phyloP scores from a whole-genome alignment of 441 rosid genomes.

The Heliophila coronopifolia region DNA sequence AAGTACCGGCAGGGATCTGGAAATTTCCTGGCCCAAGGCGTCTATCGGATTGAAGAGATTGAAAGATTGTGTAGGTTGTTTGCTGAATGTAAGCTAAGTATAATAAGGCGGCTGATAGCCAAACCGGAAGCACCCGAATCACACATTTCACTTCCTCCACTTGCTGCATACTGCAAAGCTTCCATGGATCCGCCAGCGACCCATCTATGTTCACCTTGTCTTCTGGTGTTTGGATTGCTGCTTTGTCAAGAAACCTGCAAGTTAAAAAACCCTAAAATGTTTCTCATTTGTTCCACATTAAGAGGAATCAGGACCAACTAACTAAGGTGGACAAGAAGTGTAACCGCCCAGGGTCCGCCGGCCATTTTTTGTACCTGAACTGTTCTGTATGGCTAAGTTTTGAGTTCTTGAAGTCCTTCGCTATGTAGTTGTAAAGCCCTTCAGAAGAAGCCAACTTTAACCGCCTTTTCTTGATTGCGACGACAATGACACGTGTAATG shows the following conservation, averaged over 20 bases:
- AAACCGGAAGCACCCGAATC: constrained; percentile 52
- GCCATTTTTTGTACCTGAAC: no score
- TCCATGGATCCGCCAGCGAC: constrained; percentile 45
- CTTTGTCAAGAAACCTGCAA: constrained; percentile 56
- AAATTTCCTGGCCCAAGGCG: constrained; percentile 33
- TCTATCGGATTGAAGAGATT: constrained; percentile 59
- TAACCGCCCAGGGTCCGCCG: no score
- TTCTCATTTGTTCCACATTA: background rate
- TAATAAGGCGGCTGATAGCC: constrained; percentile 44
- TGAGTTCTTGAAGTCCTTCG: constrained; percentile 39
- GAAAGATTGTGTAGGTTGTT: constrained; percentile 51
- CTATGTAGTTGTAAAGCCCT: constrained; percentile 40
- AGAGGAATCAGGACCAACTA: no score
- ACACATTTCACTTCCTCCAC: constrained; percentile 67
- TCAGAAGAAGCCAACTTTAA: constrained; percentile 28
- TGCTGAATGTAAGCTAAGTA: constrained; percentile 40
- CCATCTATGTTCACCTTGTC: constrained; percentile 46
- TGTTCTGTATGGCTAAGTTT: constrained; percentile 51
- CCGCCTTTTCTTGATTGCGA: constrained; percentile 47
- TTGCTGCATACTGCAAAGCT: constrained; percentile 54
- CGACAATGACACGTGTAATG: constrained; percentile 41
- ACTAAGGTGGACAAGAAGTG: no score
- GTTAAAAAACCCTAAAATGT: background rate
- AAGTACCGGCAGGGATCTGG: constrained; percentile 56
- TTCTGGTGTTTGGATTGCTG: constrained; percentile 47